These are phyloP conservation scores for Cylindricascospora bacillispora DNA, from an alignment of 1,139 yeast genomes.

Conservation along the genomic window DNA sequence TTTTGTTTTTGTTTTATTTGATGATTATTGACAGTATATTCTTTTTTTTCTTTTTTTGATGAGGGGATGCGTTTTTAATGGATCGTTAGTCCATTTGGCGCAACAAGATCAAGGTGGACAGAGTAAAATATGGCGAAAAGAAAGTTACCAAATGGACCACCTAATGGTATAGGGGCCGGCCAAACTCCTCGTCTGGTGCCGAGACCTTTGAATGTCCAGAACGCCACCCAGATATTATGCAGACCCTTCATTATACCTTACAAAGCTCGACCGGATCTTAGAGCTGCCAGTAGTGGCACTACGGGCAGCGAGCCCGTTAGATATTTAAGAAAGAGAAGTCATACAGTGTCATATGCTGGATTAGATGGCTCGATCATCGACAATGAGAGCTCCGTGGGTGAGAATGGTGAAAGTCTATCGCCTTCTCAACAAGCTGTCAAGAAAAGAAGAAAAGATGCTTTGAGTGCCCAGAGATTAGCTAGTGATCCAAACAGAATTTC, in stretches of 20 bases:
- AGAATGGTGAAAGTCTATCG: constrained; percentile 4
- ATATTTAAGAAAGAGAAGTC: constrained; percentile 29
- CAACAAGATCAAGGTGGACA: no score
- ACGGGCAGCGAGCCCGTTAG: constrained; percentile 26
- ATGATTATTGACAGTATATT: no score
- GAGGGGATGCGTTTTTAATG: no score
- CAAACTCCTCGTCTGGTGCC: constrained; percentile 24
- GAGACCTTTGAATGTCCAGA: constrained; percentile 17
- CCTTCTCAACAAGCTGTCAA: constrained; percentile 7
- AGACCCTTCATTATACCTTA: constrained; percentile 38
- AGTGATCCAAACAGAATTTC: constrained; percentile 23
- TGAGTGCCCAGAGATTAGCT: constrained; percentile 34
- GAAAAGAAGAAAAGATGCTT: constrained; percentile 34
- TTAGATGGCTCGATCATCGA: constrained; percentile 29
- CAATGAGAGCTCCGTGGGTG: constrained; percentile 32
- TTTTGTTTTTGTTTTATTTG: no score
- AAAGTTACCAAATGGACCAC: constrained; percentile 25
- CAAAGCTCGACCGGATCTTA: constrained; percentile 16
- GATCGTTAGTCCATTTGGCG: no score
- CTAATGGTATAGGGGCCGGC: constrained; percentile 28
- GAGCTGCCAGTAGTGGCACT: constrained; percentile 10
- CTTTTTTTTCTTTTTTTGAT: no score
- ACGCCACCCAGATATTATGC: constrained; percentile 23
- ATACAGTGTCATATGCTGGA: constrained; percentile 13
- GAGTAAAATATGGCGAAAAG: constrained; percentile 25